A percentile compares a stretch with the other conserved stretches of the same genome.
These are phyloP conservation scores for Leccinum pellstonianum DNA, from an alignment of 768 basidiomycete species.

Conservation along the genomic window DNA sequence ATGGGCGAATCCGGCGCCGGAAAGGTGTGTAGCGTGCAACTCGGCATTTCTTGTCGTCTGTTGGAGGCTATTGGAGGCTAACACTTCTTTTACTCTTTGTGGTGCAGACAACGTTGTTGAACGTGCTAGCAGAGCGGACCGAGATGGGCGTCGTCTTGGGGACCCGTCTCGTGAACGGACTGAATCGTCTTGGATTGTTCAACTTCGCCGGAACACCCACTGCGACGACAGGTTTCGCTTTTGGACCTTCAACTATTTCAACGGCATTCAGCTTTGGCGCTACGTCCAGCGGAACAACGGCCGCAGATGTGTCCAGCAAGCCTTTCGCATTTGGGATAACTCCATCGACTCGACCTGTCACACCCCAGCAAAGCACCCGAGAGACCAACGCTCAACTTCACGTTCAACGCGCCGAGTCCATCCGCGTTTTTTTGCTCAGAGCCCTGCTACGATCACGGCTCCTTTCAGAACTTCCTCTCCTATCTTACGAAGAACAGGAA, in stretches of 20 bases:
- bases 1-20: conserved; percentile 66
- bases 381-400: conserved; percentile 46
- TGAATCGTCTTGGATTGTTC: too few relatives aligned
- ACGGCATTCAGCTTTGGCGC: conserved; percentile 50
- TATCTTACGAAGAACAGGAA: too few relatives aligned
- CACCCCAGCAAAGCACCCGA: conserved; percentile 50
- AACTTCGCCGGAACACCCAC: too few relatives aligned
- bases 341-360: conserved; percentile 47
- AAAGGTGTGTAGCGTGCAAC: conserved; percentile 30
- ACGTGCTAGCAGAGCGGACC: conserved; percentile 44
- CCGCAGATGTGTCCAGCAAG: conserved; percentile 46
- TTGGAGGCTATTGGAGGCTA: background rate
- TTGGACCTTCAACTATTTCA: conserved; percentile 39
- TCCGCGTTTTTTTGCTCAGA: conserved; percentile 36
- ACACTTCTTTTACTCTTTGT: background rate
- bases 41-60: too few relatives aligned
- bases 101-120: conserved; percentile 46
- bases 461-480: conserved; percentile 39
- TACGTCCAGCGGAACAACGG: conserved; percentile 34
- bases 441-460: conserved; percentile 31
- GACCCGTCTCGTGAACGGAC: conserved; percentile 46
- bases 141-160: conserved; percentile 40
- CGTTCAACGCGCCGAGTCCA: conserved; percentile 42
- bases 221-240: conserved; percentile 38
- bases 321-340: conserved; percentile 54